Evolutionary conservation across 23 red algal species (phyloP).

Genomic region (Pyropia haitanensis): DNA sequence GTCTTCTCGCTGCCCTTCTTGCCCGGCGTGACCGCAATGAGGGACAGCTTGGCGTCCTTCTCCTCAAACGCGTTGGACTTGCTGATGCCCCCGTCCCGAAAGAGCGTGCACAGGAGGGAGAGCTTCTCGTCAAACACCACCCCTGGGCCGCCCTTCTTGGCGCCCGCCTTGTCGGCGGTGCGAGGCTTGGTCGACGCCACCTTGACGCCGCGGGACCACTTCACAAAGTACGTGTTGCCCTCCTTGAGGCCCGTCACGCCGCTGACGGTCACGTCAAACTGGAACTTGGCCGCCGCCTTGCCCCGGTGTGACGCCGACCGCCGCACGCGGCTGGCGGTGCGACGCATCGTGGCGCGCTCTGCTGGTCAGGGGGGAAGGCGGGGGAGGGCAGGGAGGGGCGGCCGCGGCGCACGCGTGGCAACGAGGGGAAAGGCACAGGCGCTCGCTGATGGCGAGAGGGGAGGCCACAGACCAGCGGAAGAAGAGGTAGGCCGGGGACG

Average conservation of each 20-base stretch:
- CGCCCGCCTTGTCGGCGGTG: neutral
- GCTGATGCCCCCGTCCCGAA: conserved; percentile 6
- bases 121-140: conserved; percentile 32
- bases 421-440: too few relatives aligned
- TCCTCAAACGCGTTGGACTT: conserved; percentile 28
- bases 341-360: neutral
- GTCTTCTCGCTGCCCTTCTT: conserved; percentile 29
- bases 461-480: too few relatives aligned
- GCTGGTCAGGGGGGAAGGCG: neutral
- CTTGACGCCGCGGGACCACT: conserved; percentile 67
- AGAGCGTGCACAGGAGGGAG: conserved; percentile 47
- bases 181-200: conserved; percentile 36
- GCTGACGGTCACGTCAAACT: conserved; percentile 51
- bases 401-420: too few relatives aligned
- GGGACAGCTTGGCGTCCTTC: conserved; percentile 57
- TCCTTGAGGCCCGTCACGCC: conserved; percentile 31
- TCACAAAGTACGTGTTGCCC: conserved; percentile 28
- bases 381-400: too few relatives aligned
- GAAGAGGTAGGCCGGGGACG: too few relatives aligned
- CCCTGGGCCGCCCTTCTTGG: conserved; percentile 2
- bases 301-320: conserved; percentile 46
- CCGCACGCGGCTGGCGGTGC: neutral
- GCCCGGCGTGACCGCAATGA: conserved; percentile 15
- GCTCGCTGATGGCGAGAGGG: too few relatives aligned
- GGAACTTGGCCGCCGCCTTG: conserved; percentile 43